These are phyloP conservation scores for Evernia prunastri DNA, from an alignment of 495 filamentous ascomycete genomes.

Conservation along the genomic window DNA sequence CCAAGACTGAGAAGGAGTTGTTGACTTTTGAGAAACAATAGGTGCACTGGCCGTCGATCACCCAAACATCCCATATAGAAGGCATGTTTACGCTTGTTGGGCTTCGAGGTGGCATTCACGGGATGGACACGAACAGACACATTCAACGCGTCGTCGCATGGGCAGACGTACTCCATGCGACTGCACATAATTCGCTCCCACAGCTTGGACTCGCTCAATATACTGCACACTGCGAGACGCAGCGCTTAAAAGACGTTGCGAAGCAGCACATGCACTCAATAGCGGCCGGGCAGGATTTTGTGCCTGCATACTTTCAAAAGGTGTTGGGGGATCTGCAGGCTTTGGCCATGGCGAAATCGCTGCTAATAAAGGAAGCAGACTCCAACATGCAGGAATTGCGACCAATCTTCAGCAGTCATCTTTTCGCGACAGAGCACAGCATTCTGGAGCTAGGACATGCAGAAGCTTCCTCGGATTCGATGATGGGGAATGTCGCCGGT, in stretches of 20 bases:
- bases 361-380: constrained; percentile 1
- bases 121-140: background rate
- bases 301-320: constrained; percentile 1
- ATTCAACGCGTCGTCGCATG: background rate
- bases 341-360: constrained; percentile 9
- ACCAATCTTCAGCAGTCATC: background rate
- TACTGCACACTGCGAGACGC: background rate
- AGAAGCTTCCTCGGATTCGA: background rate
- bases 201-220: background rate
- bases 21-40: background rate
- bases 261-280: background rate
- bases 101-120: constrained; percentile 8
- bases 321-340: constrained; percentile 9
- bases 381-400: background rate
- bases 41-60: constrained; percentile 1
- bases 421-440: background rate
- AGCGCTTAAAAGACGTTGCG: background rate
- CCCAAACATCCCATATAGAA: constrained; percentile 9
- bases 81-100: constrained; percentile 13
- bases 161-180: background rate
- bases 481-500: background rate
- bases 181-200: background rate
- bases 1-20: background rate
- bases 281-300: background rate
- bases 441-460: background rate